phyloP scores from a whole-genome alignment of 345 rosid species.

The Schrenkiella parvula region DNA sequence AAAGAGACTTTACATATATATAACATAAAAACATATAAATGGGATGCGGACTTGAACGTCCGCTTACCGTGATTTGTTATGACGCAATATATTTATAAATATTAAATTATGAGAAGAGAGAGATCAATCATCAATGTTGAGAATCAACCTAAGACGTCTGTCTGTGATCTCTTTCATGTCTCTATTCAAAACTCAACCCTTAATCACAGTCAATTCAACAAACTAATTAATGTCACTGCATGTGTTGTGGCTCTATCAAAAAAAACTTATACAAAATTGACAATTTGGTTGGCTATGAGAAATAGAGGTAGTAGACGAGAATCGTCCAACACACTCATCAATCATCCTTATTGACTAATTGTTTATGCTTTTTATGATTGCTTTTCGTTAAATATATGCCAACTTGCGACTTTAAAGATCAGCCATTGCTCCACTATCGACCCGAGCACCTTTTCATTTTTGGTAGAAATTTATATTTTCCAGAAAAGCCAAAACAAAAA shows the following conservation, averaged over 20 bases:
- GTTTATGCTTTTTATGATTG: background rate
- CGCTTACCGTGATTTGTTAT: constrained; percentile 8
- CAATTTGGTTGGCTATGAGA: background rate
- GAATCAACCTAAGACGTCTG: background rate
- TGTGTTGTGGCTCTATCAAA: no score
- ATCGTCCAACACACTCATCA: background rate
- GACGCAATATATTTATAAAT: no score
- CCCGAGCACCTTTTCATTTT: background rate
- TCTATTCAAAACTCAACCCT: background rate
- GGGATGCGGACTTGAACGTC: background rate
- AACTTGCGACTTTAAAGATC: constrained; percentile 8
- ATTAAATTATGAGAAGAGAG: background rate
- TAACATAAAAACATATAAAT: constrained; percentile 3
- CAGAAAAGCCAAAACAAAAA: no score
- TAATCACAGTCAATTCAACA: no score
- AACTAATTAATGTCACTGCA: no score
- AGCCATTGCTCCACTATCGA: constrained; percentile 13
- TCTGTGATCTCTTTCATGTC: background rate
- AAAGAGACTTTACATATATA: background rate
- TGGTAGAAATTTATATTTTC: no score
- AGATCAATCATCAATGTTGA: background rate
- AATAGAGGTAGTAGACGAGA: constrained; percentile 1
- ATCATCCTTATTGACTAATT: constrained; percentile 1
- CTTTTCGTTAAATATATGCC: background rate
- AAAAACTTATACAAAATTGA: no score